Percentiles rank a stretch among this genome's conserved stretches.
phyloP scores from a whole-genome alignment of 2,329 filamentous ascomycete genomes.

The Aspergillus amoenus region DNA sequence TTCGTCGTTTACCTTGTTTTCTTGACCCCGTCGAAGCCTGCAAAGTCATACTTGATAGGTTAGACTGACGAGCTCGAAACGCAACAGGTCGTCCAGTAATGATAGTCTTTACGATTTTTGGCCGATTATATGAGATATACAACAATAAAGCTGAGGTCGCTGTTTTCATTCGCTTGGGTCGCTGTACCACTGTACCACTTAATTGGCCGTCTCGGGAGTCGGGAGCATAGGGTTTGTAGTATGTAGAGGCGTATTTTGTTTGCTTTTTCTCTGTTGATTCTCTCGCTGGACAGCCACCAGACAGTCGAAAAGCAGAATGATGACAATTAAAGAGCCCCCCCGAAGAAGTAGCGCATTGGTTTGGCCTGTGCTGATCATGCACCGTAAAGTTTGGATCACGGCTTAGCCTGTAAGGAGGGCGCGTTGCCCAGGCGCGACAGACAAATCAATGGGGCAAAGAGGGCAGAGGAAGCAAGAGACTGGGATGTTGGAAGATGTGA shows the following conservation, averaged over 20 bases:
- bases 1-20: constrained; percentile 11
- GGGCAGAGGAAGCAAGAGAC: not conserved
- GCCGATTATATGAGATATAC: constrained; percentile 22
- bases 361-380: constrained; percentile 21
- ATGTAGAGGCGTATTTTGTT: constrained; percentile 1
- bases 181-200: constrained; percentile 4
- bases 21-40: constrained; percentile 4
- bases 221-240: not conserved
- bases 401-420: constrained; percentile 14
- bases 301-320: not conserved
- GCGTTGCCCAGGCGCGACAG: constrained; percentile 1
- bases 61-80: constrained; percentile 25
- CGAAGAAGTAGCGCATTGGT: constrained; percentile 11
- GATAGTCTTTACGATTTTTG: constrained; percentile 21
- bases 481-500: constrained; percentile 7
- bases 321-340: not conserved
- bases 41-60: constrained; percentile 13
- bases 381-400: constrained; percentile 24
- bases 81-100: constrained; percentile 35
- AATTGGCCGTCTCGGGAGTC: no score
- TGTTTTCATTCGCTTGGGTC: constrained; percentile 4
- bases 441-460: constrained; percentile 15
- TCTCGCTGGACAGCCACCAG: not conserved
- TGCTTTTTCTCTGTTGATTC: not conserved
- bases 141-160: constrained; percentile 22